Conservation (phyloP, 805 yeast genomes). For the Brettanomyces nanus region DNA sequence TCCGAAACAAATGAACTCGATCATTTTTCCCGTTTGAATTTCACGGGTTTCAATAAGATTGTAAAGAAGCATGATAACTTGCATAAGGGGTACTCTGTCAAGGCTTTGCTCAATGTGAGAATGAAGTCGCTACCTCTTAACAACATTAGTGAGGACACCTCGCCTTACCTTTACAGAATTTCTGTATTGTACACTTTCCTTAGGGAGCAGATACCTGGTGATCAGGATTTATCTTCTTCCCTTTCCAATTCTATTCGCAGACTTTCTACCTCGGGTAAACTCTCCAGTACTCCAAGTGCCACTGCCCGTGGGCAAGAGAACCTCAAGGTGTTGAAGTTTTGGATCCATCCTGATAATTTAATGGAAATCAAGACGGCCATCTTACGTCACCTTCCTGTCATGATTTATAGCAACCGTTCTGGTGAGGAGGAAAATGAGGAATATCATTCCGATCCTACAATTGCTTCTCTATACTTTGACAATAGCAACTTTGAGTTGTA, state of each 20-base stretch:
- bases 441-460: conserved; percentile 62
- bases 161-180: conserved; percentile 78
- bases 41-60: conserved; percentile 89
- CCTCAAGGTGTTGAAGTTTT: conserved; percentile 71
- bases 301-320: conserved; percentile 10
- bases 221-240: conserved; percentile 23
- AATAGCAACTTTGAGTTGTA: conserved; percentile 75
- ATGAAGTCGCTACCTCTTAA: conserved; percentile 84
- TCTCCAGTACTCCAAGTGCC: conserved; percentile 27
- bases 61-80: conserved; percentile 94
- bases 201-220: conserved; percentile 55
- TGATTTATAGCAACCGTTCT: conserved; percentile 57
- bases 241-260: conserved; percentile 40
- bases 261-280: conserved; percentile 32
- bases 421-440: conserved; percentile 39
- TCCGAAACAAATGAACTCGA: conserved; percentile 78
- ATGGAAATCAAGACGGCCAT: conserved; percentile 98
- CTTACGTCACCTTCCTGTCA: conserved; percentile 85
- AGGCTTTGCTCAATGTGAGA: conserved; percentile 81
- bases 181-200: conserved; percentile 75
- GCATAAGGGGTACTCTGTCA: conserved; percentile 82
- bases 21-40: conserved; percentile 83
- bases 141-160: conserved; percentile 72
- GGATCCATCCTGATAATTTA: conserved; percentile 95
- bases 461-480: conserved; percentile 85